Evolutionary conservation across 2,329 filamentous ascomycete species (phyloP).

Genomic region (Microcyclosporella mali): DNA sequence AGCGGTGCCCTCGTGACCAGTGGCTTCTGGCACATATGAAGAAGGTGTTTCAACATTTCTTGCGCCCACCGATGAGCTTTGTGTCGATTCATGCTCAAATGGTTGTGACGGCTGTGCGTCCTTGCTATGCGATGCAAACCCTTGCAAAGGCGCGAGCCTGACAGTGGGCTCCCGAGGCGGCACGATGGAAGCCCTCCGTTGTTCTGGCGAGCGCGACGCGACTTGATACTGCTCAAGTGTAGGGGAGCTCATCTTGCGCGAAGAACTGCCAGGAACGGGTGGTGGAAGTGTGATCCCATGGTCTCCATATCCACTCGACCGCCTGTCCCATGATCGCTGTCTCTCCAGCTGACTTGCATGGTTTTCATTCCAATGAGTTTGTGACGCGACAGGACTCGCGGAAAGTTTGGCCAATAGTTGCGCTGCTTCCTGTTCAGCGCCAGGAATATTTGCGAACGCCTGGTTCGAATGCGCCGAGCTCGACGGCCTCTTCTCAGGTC

Average conservation of each 20-base stretch:
- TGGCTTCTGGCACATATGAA: neutral
- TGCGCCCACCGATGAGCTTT: neutral
- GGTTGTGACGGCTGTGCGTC: neutral
- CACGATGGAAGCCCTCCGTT: conserved; percentile 33
- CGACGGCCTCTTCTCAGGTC: conserved; percentile 15
- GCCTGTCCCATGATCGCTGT: conserved; percentile 21
- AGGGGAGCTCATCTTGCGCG: conserved; percentile 37
- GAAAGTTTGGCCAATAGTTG: conserved; percentile 31
- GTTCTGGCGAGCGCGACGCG: conserved; percentile 40
- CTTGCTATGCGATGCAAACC: conserved; percentile 23
- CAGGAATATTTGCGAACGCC: conserved; percentile 20
- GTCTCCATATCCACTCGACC: conserved; percentile 32
- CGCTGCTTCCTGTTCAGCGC: conserved; percentile 33
- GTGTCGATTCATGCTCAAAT: neutral
- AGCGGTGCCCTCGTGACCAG: no score
- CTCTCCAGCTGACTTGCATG: conserved; percentile 11
- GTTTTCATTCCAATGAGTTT: conserved; percentile 21
- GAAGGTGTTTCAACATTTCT: neutral
- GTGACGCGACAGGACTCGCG: conserved; percentile 20
- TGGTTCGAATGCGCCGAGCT: conserved; percentile 11
- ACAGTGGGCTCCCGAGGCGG: conserved; percentile 29
- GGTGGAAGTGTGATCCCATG: conserved; percentile 36
- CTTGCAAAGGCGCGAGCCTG: conserved; percentile 39
- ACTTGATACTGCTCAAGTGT: conserved; percentile 45
- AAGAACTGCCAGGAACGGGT: conserved; percentile 26